Evolutionary conservation across 805 yeast species (phyloP).

Genomic region (Danielia reshetovae): DNA sequence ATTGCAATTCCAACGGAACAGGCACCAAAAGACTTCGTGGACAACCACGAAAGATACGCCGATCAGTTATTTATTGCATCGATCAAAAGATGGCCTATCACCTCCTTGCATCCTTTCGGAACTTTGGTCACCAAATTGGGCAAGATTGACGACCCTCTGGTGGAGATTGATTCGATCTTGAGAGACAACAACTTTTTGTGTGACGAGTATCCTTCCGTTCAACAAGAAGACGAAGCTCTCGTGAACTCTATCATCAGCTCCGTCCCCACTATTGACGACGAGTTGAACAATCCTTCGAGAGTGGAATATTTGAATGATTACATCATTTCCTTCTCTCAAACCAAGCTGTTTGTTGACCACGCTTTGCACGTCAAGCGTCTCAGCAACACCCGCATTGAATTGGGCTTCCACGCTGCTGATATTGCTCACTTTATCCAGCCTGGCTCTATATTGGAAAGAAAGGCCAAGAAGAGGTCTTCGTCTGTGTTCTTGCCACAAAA

Average conservation of each 20-base stretch:
- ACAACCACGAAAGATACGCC: slow-evolving; percentile 79
- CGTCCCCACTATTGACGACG: slow-evolving; percentile 38
- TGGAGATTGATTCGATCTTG: slow-evolving; percentile 83
- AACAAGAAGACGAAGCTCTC: slow-evolving; percentile 17
- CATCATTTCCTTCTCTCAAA: slow-evolving; percentile 59
- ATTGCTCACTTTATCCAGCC: slow-evolving; percentile 66
- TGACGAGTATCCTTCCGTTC: slow-evolving; percentile 66
- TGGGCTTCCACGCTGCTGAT: slow-evolving; percentile 86
- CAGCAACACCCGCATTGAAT: slow-evolving; percentile 58
- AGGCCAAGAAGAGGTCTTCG: slow-evolving; percentile 85
- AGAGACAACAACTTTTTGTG: slow-evolving; percentile 82
- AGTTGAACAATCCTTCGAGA: slow-evolving; percentile 38
- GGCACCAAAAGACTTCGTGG: slow-evolving; percentile 94
- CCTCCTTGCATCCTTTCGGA: slow-evolving; percentile 97
- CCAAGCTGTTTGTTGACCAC: slow-evolving; percentile 61
- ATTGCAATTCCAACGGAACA: slow-evolving; percentile 98
- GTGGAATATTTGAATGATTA: slow-evolving; percentile 56
- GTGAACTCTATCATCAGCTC: slow-evolving; percentile 25
- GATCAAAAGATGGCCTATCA: slow-evolving; percentile 98
- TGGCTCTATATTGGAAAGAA: slow-evolving; percentile 77
- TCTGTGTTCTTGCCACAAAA: slow-evolving; percentile 85
- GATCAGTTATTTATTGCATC: slow-evolving; percentile 88
- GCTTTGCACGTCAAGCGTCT: slow-evolving; percentile 75
- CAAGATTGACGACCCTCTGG: slow-evolving; percentile 64
- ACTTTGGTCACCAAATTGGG: slow-evolving; percentile 87